phyloP scores from a whole-genome alignment of 139 green algal genomes.

The Chlorella sp. region DNA sequence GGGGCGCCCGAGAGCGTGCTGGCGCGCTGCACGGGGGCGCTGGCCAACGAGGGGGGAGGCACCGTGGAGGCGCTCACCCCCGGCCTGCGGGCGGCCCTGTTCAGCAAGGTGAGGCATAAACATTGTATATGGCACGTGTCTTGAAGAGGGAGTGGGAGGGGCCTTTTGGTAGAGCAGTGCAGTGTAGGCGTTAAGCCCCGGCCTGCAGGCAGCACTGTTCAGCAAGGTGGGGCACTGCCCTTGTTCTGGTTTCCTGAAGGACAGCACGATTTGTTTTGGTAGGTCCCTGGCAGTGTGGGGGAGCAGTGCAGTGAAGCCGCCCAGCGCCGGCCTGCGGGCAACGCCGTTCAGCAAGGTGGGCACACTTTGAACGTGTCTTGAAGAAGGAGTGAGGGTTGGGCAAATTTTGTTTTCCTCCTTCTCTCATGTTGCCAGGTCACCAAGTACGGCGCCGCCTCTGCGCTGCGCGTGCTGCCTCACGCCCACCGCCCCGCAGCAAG shows the following conservation, averaged over 20 bases:
- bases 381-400: too few species aligned
- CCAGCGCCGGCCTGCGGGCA: constrained; percentile 42
- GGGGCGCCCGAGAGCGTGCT: constrained; percentile 90
- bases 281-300: too few species aligned
- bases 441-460: not conserved
- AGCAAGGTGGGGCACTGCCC: not conserved
- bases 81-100: not conserved
- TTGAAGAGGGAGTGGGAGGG: too few species aligned
- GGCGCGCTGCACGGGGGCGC: constrained; percentile 70
- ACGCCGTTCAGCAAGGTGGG: constrained; percentile 9
- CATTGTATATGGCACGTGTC: too few species aligned
- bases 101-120: not conserved
- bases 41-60: constrained; percentile 46
- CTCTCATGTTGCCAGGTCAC: constrained; percentile 29
- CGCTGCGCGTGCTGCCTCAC: constrained; percentile 40
- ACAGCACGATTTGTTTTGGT: too few species aligned
- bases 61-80: constrained; percentile 61
- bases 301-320: constrained; percentile 47
- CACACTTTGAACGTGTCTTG: too few species aligned
- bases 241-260: not conserved
- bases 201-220: too few species aligned
- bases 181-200: too few species aligned
- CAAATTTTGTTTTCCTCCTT: not conserved
- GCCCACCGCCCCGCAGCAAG: constrained; percentile 74
- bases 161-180: too few species aligned